Evolutionary conservation across 2,329 filamentous ascomycete genomes (phyloP).

Genomic region (Penicillium olsonii): DNA sequence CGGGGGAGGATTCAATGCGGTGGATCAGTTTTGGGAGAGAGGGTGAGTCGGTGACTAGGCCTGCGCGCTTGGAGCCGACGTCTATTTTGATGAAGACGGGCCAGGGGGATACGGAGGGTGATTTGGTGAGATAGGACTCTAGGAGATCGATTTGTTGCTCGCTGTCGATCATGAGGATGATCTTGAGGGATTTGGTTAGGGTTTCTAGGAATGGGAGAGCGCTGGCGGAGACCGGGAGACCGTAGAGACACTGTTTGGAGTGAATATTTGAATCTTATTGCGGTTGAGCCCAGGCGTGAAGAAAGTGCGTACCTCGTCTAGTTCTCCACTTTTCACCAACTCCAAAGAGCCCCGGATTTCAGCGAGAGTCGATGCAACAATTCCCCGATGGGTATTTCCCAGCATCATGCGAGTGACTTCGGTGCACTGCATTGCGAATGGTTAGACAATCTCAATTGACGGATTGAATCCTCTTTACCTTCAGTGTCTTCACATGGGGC

Average conservation of each 20-base stretch:
- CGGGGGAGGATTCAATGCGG: slow-evolving; percentile 16
- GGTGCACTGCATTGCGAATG: not conserved
- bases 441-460: not conserved
- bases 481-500: slow-evolving; percentile 51
- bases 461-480: slow-evolving; percentile 33
- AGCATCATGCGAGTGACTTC: slow-evolving; percentile 47
- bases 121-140: slow-evolving; percentile 13
- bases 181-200: slow-evolving; percentile 31
- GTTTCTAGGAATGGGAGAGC: slow-evolving; percentile 33
- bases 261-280: not conserved
- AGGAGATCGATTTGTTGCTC: slow-evolving; percentile 25
- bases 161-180: slow-evolving; percentile 40
- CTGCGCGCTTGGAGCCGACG: slow-evolving; percentile 25
- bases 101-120: slow-evolving; percentile 11
- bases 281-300: no score
- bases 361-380: slow-evolving; percentile 45
- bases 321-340: slow-evolving; percentile 41
- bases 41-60: slow-evolving; percentile 16
- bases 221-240: slow-evolving; percentile 43
- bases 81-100: slow-evolving; percentile 30
- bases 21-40: slow-evolving; percentile 13
- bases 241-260: slow-evolving; percentile 42
- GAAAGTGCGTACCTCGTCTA: slow-evolving; percentile 43
- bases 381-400: slow-evolving; percentile 37
- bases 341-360: slow-evolving; percentile 45